Percentiles rank a stretch among this genome's conserved stretches.
Conservation (phyloP, 202 grass and related monocot genomes). For the Thinopyrum obtusiflorum region DNA sequence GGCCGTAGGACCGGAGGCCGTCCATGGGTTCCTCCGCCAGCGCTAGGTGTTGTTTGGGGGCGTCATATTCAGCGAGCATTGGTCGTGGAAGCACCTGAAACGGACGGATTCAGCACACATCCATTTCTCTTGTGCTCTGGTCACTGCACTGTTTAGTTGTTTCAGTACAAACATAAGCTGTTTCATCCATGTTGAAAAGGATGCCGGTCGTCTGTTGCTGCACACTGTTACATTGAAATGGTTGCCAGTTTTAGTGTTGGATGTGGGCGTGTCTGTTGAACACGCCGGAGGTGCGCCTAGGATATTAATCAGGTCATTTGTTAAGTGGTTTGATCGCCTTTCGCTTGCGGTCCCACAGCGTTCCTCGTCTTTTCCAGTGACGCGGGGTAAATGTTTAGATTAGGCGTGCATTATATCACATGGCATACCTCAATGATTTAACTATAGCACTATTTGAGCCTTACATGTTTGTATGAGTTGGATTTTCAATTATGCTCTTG, state of each 20-base stretch:
- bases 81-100: not conserved
- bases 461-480: not conserved
- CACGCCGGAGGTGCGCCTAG: not conserved
- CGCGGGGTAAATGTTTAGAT: not conserved
- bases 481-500: not conserved
- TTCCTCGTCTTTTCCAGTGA: not conserved
- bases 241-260: not conserved
- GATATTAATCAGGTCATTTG: not conserved
- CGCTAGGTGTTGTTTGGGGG: not conserved
- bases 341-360: not conserved
- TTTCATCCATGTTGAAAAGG: not conserved
- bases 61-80: not conserved
- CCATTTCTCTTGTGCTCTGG: not conserved
- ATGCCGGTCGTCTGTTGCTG: not conserved
- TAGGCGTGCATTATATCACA: not conserved
- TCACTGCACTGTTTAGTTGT: not conserved
- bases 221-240: slow-evolving; percentile 25
- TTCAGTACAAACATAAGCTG: not conserved
- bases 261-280: not conserved
- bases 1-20: not conserved
- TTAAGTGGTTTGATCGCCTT: not conserved
- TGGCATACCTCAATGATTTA: not conserved
- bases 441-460: not conserved
- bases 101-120: too few relatives aligned
- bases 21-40: too few relatives aligned